Base-by-base conservation (phyloP, 2,329 filamentous ascomycete species). In the Sarocladium kiliense region DNA sequence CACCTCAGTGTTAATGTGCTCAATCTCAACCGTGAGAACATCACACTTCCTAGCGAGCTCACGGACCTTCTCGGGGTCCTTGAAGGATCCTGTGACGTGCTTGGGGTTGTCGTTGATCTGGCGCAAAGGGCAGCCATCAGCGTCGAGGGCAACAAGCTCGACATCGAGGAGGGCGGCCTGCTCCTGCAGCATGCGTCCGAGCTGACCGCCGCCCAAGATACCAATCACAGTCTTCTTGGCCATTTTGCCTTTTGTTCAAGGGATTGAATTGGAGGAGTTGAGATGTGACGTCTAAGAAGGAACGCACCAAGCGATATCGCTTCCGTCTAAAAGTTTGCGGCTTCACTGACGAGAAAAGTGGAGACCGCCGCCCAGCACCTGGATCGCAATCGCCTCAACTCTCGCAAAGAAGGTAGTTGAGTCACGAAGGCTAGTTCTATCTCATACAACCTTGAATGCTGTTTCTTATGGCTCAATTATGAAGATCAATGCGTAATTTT, bases 111-210 rank as follows among this genome's bases (percentile, higher is more conserved):
- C 81, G 71, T 88, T 91, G 65, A 94, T 86, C 74, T 96, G 90
- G 72, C 93, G 94, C 57, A 92, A 89, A 14, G 92, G 90, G 41
- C 87, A 84, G 61, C 85, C 82, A 56, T 84, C 84, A 42, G 81
- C 84, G 69, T 97, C 93, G 47, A 96, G 81, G 39, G 96, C 79
- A 57, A 86, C 89, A 61, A 94, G 81, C 61, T 88, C 81, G 61
- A 95, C 84, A 63, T 90, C 91, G 56, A 96, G 81, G 2, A 74
- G 79, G 2, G 73, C 75, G 32, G 92, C 91, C n/a, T 88, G 86
- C 75, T 97, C 91, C 60, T 89, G 87, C 19, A 97, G 82, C 94
- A 97, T 97, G 61, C 90, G 89, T 58, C 93, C 94, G 39, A 99
- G 81, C 74, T 92, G 89, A 64, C 89, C 89, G 53, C 79, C 79